phyloP scores from a whole-genome alignment of 2,329 filamentous ascomycete genomes.

The Colletotrichum ledebouriae region DNA sequence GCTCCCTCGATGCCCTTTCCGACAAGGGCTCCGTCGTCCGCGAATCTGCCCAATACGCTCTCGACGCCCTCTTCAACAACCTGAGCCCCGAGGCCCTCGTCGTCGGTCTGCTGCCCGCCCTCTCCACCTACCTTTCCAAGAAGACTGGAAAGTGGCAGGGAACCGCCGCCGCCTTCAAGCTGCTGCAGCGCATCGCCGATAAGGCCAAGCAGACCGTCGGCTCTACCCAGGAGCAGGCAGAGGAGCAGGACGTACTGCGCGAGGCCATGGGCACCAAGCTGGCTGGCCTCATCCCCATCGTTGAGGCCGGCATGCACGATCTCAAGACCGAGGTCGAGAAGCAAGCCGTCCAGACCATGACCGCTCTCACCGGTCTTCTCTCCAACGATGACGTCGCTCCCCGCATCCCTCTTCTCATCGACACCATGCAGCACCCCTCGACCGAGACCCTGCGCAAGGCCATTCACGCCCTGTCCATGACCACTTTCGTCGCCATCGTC shows the following conservation, averaged over 20 bases:
- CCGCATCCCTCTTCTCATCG: slow-evolving; percentile 90
- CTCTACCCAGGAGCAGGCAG: slow-evolving; percentile 82
- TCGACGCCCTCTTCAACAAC: slow-evolving; percentile 87
- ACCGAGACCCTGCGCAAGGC: slow-evolving; percentile 91
- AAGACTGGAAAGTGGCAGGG: slow-evolving; percentile 97
- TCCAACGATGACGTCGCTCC: slow-evolving; percentile 98
- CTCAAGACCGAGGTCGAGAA: slow-evolving; percentile 91
- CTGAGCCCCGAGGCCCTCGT: slow-evolving; percentile 87
- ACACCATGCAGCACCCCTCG: slow-evolving; percentile 95
- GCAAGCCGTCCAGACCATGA: slow-evolving; percentile 94
- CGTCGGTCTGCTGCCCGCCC: slow-evolving; percentile 81
- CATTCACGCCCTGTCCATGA: slow-evolving; percentile 95
- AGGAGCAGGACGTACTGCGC: slow-evolving; percentile 88
- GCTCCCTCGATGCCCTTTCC: slow-evolving; percentile 85
- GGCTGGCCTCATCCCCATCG: slow-evolving; percentile 88
- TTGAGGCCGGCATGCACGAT: slow-evolving; percentile 96
- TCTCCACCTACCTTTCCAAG: slow-evolving; percentile 83
- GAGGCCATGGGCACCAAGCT: slow-evolving; percentile 92
- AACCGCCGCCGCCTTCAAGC: slow-evolving; percentile 84
- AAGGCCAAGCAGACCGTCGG: slow-evolving; percentile 90
- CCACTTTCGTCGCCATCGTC: slow-evolving; percentile 97
- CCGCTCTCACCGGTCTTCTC: slow-evolving; percentile 86
- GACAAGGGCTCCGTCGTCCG: slow-evolving; percentile 92
- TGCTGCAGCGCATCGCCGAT: slow-evolving; percentile 94
- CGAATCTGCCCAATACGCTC: slow-evolving; percentile 92